Base-by-base conservation (phyloP, 495 filamentous ascomycete species). In the Penicillium lividum region DNA sequence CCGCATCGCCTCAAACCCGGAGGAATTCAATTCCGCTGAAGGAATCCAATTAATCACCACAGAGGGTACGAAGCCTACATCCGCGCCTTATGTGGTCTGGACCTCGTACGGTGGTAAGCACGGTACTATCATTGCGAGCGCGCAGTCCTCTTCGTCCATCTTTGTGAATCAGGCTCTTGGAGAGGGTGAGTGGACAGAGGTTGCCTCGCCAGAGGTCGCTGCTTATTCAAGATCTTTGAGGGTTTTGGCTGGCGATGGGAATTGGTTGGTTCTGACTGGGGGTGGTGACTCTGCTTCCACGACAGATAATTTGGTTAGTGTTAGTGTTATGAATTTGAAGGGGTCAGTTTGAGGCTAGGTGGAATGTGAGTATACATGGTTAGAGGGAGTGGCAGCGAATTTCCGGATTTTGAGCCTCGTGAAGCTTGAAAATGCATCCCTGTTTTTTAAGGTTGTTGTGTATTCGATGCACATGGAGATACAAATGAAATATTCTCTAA, bases 101-200 rank as follows among this genome's bases (percentile, higher is more conserved):
- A 76, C 73, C 0, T 63, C 78, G 1, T 75, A 76, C 18, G 84
- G 84, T 7, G 83, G 82, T 11, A 61, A 58, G n/a, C 77, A 85
- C 55, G 84, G 84, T 9, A 85, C 84, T 0, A 77, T 84, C 50
- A 74, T 88, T 11, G 84, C 83, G 30, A 85, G 81, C 58, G 73
- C 73, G 7, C 80, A 80, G 0, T 79, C 74, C 7, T 63, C 75
- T 34, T 68, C 69, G n/a, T 69, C 81, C 22, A 59, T 90, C 3
- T 90, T 84, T 51, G 63, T 84, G 25, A 90, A 89, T 60, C 68
- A 74, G 36, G 73, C 69, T 7, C 72, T 87, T 5, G 86, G 85
- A 8, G 75, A 79, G 40, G 77, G 73, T 27, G 67, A 78, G 10
- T 89, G 87, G 87, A 78, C 75, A 38, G 79, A 73, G 58, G 68